A percentile compares a stretch with the other conserved stretches of the same genome.
phyloP scores from a whole-genome alignment of 164 flowering plant species.

The Buxus sempervirens region DNA sequence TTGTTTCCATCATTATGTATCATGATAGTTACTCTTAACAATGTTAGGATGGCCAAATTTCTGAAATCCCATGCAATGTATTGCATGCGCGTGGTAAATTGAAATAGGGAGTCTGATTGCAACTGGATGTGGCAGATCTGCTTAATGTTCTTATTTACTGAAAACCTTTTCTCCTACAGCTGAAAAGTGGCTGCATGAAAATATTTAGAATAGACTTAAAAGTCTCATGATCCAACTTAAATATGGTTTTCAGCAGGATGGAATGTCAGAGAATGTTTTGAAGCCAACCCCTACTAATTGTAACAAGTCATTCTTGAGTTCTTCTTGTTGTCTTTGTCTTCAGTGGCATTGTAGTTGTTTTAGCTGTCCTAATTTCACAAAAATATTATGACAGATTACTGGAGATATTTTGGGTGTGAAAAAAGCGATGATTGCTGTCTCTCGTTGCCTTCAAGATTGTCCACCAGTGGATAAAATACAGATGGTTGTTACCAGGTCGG shows the following conservation, averaged over 20 bases:
- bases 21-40: too few species aligned
- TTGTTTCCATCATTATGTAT: too few species aligned
- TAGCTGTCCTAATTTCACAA: neutral
- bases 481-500: constrained; percentile 24
- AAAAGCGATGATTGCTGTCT: constrained; percentile 68
- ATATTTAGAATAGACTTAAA: too few species aligned
- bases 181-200: too few species aligned
- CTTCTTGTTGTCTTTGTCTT: too few species aligned
- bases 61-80: neutral
- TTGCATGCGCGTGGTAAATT: neutral
- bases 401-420: constrained; percentile 64
- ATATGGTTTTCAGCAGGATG: too few species aligned
- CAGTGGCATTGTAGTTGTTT: too few species aligned
- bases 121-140: neutral
- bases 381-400: constrained; percentile 53
- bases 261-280: too few species aligned
- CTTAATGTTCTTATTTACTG: neutral
- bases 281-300: too few species aligned
- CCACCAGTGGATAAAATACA: constrained; percentile 35
- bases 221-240: too few species aligned
- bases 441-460: constrained; percentile 61
- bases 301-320: too few species aligned
- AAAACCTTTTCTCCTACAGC: neutral
- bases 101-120: neutral
- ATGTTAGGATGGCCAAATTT: too few species aligned